Percentiles rank a stretch among this genome's conserved stretches.
These are phyloP conservation scores for Scheffersomyces stipitis DNA, from an alignment of 805 yeast species.

Conservation along the genomic window DNA sequence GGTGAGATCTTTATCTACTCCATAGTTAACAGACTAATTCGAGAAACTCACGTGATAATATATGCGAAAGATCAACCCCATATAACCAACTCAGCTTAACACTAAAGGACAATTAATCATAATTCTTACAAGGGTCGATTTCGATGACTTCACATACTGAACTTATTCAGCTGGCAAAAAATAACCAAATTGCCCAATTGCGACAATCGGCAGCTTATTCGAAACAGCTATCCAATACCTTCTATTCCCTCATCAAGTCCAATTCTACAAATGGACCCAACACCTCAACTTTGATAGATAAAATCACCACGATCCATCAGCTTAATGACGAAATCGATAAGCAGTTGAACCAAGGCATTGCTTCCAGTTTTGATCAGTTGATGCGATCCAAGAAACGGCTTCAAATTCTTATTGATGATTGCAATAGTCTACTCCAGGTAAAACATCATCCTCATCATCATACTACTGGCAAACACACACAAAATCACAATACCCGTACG, in stretches of 20 bases:
- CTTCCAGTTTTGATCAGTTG: conserved; percentile 16
- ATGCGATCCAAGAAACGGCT: conserved; percentile 10
- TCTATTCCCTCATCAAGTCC: conserved; percentile 21
- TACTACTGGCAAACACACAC: neutral
- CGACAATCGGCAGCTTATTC: conserved; percentile 25
- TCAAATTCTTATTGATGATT: conserved; percentile 7
- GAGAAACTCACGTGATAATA: no score
- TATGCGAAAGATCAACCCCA: no score
- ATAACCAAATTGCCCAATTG: conserved; percentile 27
- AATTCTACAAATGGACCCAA: conserved; percentile 25
- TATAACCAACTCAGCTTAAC: no score
- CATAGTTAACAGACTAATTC: no score
- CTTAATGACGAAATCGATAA: conserved; percentile 36
- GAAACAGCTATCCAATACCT: conserved; percentile 22
- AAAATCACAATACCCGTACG: neutral
- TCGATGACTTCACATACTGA: conserved; percentile 21
- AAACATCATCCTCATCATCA: neutral
- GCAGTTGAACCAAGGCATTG: conserved; percentile 36
- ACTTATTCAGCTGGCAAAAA: conserved; percentile 34
- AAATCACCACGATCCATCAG: conserved; percentile 41
- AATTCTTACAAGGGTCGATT: neutral
- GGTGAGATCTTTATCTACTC: no score
- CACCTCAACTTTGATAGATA: conserved; percentile 14
- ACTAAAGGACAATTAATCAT: no score
- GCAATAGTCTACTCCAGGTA: conserved; percentile 1